Evolutionary conservation across 2,329 filamentous ascomycete genomes (phyloP).

Genomic region (Fusarium papillatum): DNA sequence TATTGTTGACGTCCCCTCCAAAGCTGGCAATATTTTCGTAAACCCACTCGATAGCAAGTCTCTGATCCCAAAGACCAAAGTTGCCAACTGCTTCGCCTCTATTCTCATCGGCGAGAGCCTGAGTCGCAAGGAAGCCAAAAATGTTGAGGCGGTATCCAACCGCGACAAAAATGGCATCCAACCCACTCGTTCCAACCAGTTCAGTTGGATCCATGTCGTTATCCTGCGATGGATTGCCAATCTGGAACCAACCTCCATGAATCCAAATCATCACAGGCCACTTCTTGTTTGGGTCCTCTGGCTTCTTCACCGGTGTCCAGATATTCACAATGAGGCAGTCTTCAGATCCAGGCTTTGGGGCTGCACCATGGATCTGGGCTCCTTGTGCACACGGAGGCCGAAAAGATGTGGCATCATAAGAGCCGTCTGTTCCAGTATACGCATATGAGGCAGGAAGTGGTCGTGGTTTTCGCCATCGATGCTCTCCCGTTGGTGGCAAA

Average conservation of each 20-base stretch:
- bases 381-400: slow-evolving; percentile 56
- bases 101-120: slow-evolving; percentile 49
- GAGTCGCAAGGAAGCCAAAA: slow-evolving; percentile 62
- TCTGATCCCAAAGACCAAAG: slow-evolving; percentile 62
- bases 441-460: slow-evolving; percentile 46
- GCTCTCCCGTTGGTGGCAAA: slow-evolving; percentile 50
- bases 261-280: slow-evolving; percentile 52
- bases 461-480: slow-evolving; percentile 54
- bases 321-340: slow-evolving; percentile 62
- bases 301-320: slow-evolving; percentile 54
- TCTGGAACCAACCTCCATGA: slow-evolving; percentile 62
- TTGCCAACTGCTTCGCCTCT: slow-evolving; percentile 47
- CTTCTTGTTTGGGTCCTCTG: slow-evolving; percentile 24
- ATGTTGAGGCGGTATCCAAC: slow-evolving; percentile 61
- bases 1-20: slow-evolving; percentile 58
- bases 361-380: slow-evolving; percentile 40
- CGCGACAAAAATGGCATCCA: slow-evolving; percentile 57
- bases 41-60: slow-evolving; percentile 64
- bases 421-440: slow-evolving; percentile 42
- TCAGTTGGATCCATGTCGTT: slow-evolving; percentile 57
- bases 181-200: slow-evolving; percentile 49
- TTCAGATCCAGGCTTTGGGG: slow-evolving; percentile 47
- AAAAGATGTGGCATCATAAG: slow-evolving; percentile 53
- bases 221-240: slow-evolving; percentile 58
- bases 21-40: slow-evolving; percentile 60